Conservation (phyloP, 257 asterid species). For the Solanum commersonii region DNA sequence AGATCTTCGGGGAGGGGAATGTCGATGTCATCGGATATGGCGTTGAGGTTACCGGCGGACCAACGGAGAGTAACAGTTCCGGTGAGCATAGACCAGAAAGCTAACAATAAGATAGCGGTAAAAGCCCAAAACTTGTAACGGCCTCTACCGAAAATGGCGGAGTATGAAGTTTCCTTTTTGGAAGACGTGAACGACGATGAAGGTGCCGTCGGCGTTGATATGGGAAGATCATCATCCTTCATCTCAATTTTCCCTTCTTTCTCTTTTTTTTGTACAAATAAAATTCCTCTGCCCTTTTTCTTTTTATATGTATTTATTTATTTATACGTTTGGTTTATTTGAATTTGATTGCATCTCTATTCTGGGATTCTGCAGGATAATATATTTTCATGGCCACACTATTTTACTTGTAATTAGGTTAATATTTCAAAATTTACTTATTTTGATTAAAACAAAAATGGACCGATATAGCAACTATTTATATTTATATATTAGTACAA, state of each 20-base stretch:
- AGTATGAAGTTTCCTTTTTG: conserved; percentile 8
- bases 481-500: background rate
- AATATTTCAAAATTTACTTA: background rate
- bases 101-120: conserved; percentile 54
- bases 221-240: conserved; percentile 75
- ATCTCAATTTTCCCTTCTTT: conserved; percentile 4
- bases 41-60: conserved; percentile 56
- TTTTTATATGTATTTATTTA: background rate
- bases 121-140: conserved; percentile 78
- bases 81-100: conserved; percentile 87
- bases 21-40: conserved; percentile 22
- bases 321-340: background rate
- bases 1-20: conserved; percentile 34
- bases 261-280: background rate
- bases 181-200: conserved; percentile 8
- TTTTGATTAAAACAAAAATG: too few relatives aligned
- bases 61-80: conserved; percentile 76
- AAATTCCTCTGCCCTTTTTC: background rate
- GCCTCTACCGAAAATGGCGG: conserved; percentile 34
- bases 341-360: background rate
- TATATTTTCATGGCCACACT: background rate
- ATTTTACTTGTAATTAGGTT: background rate
- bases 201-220: conserved; percentile 34
- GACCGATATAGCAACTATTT: too few relatives aligned
- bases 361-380: background rate